Evolutionary conservation across 2,329 filamentous ascomycete species (phyloP).

Genomic region (Aureobasidium sp.): DNA sequence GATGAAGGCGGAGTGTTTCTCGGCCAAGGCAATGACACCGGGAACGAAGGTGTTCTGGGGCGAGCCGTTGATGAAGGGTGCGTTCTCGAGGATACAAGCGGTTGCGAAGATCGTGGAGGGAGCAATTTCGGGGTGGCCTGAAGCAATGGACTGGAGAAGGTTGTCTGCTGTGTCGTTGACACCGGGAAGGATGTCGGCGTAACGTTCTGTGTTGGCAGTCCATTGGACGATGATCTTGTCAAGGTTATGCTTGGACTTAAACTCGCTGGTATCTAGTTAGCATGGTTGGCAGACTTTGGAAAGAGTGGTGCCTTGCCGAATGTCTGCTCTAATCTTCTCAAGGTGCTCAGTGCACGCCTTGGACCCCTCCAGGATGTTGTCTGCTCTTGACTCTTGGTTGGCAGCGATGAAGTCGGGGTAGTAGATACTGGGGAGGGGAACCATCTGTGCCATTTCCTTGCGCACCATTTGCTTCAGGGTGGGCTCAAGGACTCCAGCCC

Average conservation of each 20-base stretch:
- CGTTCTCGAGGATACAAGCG: slow-evolving; percentile 80
- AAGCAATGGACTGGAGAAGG: slow-evolving; percentile 77
- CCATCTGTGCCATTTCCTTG: slow-evolving; percentile 88
- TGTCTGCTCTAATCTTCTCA: slow-evolving; percentile 86
- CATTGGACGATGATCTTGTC: slow-evolving; percentile 97
- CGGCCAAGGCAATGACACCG: slow-evolving; percentile 80
- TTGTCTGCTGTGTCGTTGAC: slow-evolving; percentile 97
- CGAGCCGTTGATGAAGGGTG: slow-evolving; percentile 97
- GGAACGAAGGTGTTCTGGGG: slow-evolving; percentile 99
- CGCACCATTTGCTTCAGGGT: slow-evolving; percentile 80
- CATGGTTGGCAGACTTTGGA: not conserved
- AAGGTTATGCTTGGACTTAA: slow-evolving; percentile 76
- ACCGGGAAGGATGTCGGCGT: slow-evolving; percentile 76
- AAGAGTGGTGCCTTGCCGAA: slow-evolving; percentile 50
- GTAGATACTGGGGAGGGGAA: slow-evolving; percentile 89
- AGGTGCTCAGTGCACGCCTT: slow-evolving; percentile 85
- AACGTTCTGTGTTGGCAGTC: slow-evolving; percentile 99
- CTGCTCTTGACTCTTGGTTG: slow-evolving; percentile 93
- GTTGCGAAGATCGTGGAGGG: slow-evolving; percentile 96
- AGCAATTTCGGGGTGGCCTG: slow-evolving; percentile 82
- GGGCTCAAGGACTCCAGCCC: slow-evolving; percentile 91
- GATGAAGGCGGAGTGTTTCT: slow-evolving; percentile 81
- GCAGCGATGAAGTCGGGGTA: slow-evolving; percentile 99
- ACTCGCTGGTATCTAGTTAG: slow-evolving; percentile 52
- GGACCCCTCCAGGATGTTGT: slow-evolving; percentile 77